Percentiles rank a stretch among this genome's conserved stretches.
Evolutionary conservation across 208 protist species (phyloP).

Genomic region (Leishmania guyanensis): DNA sequence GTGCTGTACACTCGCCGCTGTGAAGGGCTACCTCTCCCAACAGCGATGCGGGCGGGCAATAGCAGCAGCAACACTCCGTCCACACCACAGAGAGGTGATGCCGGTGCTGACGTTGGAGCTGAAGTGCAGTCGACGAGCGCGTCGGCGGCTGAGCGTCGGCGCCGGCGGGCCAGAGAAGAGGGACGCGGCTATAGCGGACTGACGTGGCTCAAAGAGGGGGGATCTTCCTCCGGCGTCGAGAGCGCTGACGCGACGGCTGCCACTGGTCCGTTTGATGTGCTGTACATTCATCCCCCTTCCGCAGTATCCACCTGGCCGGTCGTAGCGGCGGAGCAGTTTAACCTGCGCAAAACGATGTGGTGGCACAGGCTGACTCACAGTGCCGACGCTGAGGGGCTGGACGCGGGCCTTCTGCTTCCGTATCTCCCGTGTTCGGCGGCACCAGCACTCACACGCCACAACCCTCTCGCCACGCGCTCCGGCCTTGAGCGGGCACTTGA

Average conservation of each 20-base stretch:
- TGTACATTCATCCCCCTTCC: constrained; percentile 29
- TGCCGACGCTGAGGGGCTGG: constrained; percentile 11
- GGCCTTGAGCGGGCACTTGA: constrained; percentile 17
- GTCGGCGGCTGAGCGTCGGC: constrained; percentile 28
- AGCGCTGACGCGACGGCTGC: background rate
- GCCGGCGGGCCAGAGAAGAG: constrained; percentile 27
- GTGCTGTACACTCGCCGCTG: constrained; percentile 26
- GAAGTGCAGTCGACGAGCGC: constrained; percentile 8
- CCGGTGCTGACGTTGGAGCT: background rate
- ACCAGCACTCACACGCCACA: background rate
- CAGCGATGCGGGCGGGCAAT: background rate
- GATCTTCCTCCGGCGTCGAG: background rate
- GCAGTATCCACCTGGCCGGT: constrained; percentile 17
- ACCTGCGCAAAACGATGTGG: constrained; percentile 25
- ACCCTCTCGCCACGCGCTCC: constrained; percentile 22
- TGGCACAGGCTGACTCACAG: constrained; percentile 15
- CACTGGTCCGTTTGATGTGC: constrained; percentile 21
- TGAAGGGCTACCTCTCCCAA: constrained; percentile 24
- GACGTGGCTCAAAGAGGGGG: background rate
- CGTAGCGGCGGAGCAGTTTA: background rate
- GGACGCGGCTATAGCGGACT: constrained; percentile 28
- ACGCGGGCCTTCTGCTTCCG: constrained; percentile 16
- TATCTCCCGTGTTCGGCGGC: constrained; percentile 21
- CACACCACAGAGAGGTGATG: background rate
- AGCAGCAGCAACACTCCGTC: background rate